Conservation (phyloP, 2,329 filamentous ascomycete genomes). For the Apiospora hydei region DNA sequence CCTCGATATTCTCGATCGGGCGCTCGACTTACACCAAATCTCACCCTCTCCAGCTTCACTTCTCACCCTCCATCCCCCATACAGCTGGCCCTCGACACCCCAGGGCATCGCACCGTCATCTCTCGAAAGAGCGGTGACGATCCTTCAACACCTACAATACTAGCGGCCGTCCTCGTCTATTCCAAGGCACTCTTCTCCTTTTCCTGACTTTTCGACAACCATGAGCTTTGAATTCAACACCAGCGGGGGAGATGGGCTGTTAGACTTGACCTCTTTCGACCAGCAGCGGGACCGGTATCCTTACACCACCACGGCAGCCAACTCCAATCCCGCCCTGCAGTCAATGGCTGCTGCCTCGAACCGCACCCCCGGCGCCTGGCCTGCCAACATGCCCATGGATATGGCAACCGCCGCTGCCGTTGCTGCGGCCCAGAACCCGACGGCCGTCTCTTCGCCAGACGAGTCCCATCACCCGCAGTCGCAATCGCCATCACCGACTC, state of each 20-base stretch:
- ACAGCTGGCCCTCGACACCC: constrained; percentile 25
- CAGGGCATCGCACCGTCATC: constrained; percentile 28
- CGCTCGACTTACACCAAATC: constrained; percentile 29
- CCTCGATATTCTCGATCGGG: constrained; percentile 31
- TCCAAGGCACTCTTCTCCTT: constrained; percentile 44
- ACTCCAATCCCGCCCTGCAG: constrained; percentile 46
- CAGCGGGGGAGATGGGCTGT: constrained; percentile 64
- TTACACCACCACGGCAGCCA: constrained; percentile 53
- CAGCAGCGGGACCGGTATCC: constrained; percentile 61
- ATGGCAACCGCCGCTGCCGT: constrained; percentile 44
- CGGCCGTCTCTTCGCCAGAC: constrained; percentile 59
- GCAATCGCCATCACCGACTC: constrained; percentile 55
- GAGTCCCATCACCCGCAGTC: constrained; percentile 53
- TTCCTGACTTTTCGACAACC: constrained; percentile 45
- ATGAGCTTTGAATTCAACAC: constrained; percentile 69
- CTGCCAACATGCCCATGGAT: constrained; percentile 55
- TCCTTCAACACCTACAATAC: constrained; percentile 53
- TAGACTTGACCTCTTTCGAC: constrained; percentile 67
- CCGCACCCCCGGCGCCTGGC: constrained; percentile 54
- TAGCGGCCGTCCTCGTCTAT: constrained; percentile 49
- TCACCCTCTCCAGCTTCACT: constrained; percentile 25
- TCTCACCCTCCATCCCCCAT: constrained; percentile 27
- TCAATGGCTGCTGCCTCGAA: constrained; percentile 42
- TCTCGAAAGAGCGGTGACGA: constrained; percentile 55
- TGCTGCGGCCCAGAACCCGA: constrained; percentile 49